Evolutionary conservation across 148 eudicot genomes (phyloP), one percentile per base, ranked within the genome.

Genomic region (Dianthus caryophyllus): DNA sequence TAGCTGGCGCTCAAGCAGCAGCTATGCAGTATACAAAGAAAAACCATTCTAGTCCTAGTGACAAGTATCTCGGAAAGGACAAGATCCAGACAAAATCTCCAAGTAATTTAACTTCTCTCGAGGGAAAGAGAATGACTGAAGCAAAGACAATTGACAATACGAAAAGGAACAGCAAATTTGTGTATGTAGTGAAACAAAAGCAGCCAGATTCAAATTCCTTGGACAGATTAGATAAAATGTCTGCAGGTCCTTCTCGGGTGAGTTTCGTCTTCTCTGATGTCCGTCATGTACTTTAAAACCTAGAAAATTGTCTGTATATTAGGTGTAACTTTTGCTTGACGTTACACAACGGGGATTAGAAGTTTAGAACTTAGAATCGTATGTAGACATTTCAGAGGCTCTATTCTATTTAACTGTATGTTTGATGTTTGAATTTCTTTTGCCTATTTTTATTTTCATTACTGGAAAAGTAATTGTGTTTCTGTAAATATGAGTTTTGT

Each of bases 1-100:
- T 88, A 64, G 82, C 76, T 58, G 90, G 81, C 61, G 96, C 96
- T 11, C 56, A 76, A 43, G 85, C 81, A 60, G 96, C 96, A 55
- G 82, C 96, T 2, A 74, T 73, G 30, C 87, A 88, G 69, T 88
- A 77, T 57, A 74, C 85, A 36, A 84, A 76, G 77, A 84, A 76
- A 66, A 74, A 53, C 31, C 65, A 14, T 12, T 61, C 38, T 29
- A 49, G 57, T 33, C 38, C 14, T 6, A 61, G 15, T 6, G 49
- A 24, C 47, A n/a, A 54, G 11, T 12, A 16, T 30, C 68, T 22
- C 10, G 20, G 61, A 36, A 61, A 54, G 61, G 57, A 68, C 18
- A 11, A 27, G 43, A 41, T 46, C n/a, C 31, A 53, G 33, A 31
- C 26, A 16, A 54, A 41, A 52, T 48, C 53, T 60, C n/a, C 55